Evolutionary conservation across 495 filamentous ascomycete species (phyloP).

Genomic region (Penicillium cosmopolitanum): DNA sequence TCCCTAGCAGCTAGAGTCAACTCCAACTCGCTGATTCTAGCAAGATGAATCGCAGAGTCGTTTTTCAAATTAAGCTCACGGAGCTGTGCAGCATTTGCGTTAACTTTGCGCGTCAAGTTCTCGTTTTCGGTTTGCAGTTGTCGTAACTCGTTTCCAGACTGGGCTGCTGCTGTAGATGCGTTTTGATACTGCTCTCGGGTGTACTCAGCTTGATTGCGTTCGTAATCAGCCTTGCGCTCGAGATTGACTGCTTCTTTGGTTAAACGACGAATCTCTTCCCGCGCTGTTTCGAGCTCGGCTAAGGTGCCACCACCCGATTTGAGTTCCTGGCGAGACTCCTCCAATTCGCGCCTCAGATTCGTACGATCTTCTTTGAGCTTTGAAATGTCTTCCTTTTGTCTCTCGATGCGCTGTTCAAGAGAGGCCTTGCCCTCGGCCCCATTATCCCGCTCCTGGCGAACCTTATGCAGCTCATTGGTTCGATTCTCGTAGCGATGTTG

Average conservation of each 20-base stretch:
- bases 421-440: conserved; percentile 26
- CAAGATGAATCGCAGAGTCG: conserved; percentile 38
- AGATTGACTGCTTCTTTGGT: conserved; percentile 45
- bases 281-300: conserved; percentile 50
- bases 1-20: conserved; percentile 41
- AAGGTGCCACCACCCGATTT: conserved; percentile 52
- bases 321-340: conserved; percentile 50
- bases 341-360: conserved; percentile 52
- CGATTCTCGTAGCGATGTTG: conserved; percentile 52
- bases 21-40: conserved; percentile 56
- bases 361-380: conserved; percentile 55
- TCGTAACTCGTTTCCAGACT: conserved; percentile 53
- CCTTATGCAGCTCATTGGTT: conserved; percentile 39
- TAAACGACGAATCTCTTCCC: conserved; percentile 49
- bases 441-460: conserved; percentile 42
- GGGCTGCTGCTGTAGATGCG: conserved; percentile 57
- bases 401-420: conserved; percentile 41
- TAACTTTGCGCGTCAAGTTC: conserved; percentile 52
- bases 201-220: conserved; percentile 62
- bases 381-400: conserved; percentile 44
- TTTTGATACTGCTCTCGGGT: conserved; percentile 64
- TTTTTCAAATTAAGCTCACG: conserved; percentile 53
- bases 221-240: conserved; percentile 51
- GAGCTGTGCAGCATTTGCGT: conserved; percentile 53
- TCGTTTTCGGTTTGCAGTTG: conserved; percentile 52